phyloP scores from a whole-genome alignment of 164 flowering plant species.

The Euptelea pleiosperma region DNA sequence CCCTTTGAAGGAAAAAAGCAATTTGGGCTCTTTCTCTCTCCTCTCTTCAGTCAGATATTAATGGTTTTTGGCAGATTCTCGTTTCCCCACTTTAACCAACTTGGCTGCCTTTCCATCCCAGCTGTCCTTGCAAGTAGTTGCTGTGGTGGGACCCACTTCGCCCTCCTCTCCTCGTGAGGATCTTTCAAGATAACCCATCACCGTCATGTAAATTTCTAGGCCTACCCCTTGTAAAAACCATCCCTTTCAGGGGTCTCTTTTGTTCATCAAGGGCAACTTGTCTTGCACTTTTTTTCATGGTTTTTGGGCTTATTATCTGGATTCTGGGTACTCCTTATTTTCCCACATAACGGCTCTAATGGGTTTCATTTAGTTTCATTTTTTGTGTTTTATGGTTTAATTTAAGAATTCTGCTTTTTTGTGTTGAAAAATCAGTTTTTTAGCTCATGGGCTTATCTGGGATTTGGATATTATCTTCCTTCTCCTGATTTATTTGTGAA shows the following conservation, averaged over 20 bases:
- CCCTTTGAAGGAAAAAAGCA: slow-evolving; percentile 10
- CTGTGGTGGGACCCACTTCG: slow-evolving; percentile 3
- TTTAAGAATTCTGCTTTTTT: background rate
- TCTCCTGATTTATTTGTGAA: too few relatives aligned
- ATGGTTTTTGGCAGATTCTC: slow-evolving; percentile 18
- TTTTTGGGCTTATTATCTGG: slow-evolving; percentile 4
- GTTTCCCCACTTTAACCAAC: slow-evolving; percentile 13
- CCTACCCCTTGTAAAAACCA: slow-evolving; percentile 11
- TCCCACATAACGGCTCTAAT: too few relatives aligned
- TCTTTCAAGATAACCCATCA: slow-evolving; percentile 20
- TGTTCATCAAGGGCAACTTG: too few relatives aligned
- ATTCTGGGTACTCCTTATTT: background rate
- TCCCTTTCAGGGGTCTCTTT: background rate
- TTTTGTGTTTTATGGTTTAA: too few relatives aligned
- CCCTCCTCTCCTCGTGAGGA: background rate
- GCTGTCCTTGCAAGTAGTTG: slow-evolving; percentile 19
- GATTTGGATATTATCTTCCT: background rate
- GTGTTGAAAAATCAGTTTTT: background rate
- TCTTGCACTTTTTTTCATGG: too few relatives aligned
- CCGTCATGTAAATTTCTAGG: slow-evolving; percentile 11
- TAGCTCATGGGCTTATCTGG: background rate
- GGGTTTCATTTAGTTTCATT: too few relatives aligned
- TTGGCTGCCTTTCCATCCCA: slow-evolving; percentile 6
- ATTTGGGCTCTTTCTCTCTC: background rate
- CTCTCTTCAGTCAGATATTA: slow-evolving; percentile 12